Conservation (phyloP, 2,329 filamentous ascomycete species). For the Aspergillus sp. region DNA sequence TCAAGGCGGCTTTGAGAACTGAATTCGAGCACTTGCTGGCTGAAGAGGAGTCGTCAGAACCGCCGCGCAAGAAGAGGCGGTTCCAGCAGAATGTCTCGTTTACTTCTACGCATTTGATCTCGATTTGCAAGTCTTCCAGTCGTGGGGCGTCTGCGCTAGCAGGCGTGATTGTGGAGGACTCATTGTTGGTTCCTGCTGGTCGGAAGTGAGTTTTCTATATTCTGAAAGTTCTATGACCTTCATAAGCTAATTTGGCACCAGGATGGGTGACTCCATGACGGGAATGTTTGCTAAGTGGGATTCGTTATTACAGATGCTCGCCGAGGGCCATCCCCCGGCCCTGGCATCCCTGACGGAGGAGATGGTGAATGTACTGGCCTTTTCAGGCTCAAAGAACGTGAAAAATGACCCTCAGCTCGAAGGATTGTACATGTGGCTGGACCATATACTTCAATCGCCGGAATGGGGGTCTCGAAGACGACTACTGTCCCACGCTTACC, state of each 20-base stretch:
- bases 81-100: conserved; percentile 24
- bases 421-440: conserved; percentile 52
- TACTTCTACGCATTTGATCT: conserved; percentile 28
- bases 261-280: conserved; percentile 32
- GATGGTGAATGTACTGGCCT: conserved; percentile 41
- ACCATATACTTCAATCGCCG: conserved; percentile 47
- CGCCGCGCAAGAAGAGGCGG: conserved; percentile 33
- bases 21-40: conserved; percentile 21
- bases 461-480: conserved; percentile 37
- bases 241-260: conserved; percentile 11
- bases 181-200: conserved; percentile 27
- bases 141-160: conserved; percentile 25
- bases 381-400: conserved; percentile 18
- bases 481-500: conserved; percentile 34
- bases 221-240: not conserved
- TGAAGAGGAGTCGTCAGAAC: conserved; percentile 15
- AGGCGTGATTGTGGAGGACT: conserved; percentile 29
- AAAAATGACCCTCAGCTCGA: conserved; percentile 40
- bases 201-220: conserved; percentile 29
- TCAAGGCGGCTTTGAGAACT: conserved; percentile 22
- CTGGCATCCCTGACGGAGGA: conserved; percentile 40
- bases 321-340: conserved; percentile 37
- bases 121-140: conserved; percentile 28
- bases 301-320: conserved; percentile 38
- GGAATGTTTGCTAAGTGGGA: conserved; percentile 39